These are phyloP conservation scores for Fusarium cicatricum DNA, from an alignment of 2,329 filamentous ascomycete genomes.

Conservation along the genomic window DNA sequence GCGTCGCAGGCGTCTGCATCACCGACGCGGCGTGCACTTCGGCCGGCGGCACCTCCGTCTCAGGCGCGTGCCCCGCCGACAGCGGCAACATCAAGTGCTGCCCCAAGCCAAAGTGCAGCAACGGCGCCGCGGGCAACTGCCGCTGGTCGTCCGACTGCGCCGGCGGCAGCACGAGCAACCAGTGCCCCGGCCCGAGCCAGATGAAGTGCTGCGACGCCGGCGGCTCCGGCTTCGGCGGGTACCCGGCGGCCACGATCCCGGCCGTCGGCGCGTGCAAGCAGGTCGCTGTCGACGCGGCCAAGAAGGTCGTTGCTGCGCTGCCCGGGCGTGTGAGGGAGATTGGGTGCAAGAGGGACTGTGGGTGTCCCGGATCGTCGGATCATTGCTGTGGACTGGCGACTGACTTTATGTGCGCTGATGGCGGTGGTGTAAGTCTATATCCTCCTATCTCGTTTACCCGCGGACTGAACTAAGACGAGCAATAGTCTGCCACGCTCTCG, in stretches of 20 bases:
- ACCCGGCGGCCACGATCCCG: constrained; percentile 46
- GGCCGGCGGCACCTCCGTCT: constrained; percentile 49
- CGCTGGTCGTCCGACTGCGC: constrained; percentile 50
- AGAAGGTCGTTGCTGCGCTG: constrained; percentile 47
- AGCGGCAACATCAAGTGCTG: constrained; percentile 52
- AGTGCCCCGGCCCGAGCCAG: constrained; percentile 50
- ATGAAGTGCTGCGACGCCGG: constrained; percentile 51
- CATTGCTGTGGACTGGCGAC: constrained; percentile 51
- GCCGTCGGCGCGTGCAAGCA: constrained; percentile 47
- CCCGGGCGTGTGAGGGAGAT: constrained; percentile 49
- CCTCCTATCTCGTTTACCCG: neutral
- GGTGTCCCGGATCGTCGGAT: constrained; percentile 45
- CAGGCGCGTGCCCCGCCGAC: constrained; percentile 51
- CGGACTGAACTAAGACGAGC: neutral
- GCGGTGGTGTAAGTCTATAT: constrained; percentile 47
- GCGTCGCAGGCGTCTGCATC: constrained; percentile 49
- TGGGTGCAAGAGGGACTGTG: constrained; percentile 46
- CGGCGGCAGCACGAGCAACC: constrained; percentile 41
- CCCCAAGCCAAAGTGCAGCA: constrained; percentile 49
- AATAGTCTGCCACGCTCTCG: constrained; percentile 47
- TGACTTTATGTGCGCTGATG: constrained; percentile 51
- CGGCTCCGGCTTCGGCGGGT: constrained; percentile 47
- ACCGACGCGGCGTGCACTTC: constrained; percentile 47
- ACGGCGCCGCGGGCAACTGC: constrained; percentile 46
- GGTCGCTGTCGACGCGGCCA: constrained; percentile 47